A percentile compares a stretch with the other conserved stretches of the same genome.
These are phyloP conservation scores for Gossypium davidsonii DNA, from an alignment of 441 rosid species.

Conservation along the genomic window DNA sequence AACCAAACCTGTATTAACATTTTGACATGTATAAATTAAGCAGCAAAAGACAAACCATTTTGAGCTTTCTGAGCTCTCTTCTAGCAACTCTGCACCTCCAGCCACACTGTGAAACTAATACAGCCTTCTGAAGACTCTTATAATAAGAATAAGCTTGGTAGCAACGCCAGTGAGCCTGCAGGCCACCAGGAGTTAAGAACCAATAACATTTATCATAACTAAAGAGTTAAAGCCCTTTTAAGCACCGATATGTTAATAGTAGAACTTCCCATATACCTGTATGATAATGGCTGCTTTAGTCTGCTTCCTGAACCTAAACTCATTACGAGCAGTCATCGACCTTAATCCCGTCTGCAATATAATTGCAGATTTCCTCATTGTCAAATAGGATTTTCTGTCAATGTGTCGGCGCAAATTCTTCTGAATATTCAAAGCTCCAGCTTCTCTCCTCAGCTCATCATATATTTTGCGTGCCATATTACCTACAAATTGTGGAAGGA, in stretches of 20 bases:
- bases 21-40: slow-evolving; percentile 16
- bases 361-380: slow-evolving; percentile 53
- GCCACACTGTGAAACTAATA: slow-evolving; percentile 80
- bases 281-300: slow-evolving; percentile 87
- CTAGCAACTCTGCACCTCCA: slow-evolving; percentile 97
- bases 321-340: slow-evolving; percentile 95
- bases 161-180: slow-evolving; percentile 76
- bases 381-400: slow-evolving; percentile 61
- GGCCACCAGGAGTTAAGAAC: slow-evolving; percentile 24
- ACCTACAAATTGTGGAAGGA: slow-evolving; percentile 34
- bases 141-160: slow-evolving; percentile 62
- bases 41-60: slow-evolving; percentile 60
- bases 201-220: background rate
- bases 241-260: background rate
- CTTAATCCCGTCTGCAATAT: slow-evolving; percentile 86
- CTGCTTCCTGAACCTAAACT: slow-evolving; percentile 88
- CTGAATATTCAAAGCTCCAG: slow-evolving; percentile 86
- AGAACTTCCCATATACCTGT: slow-evolving; percentile 50
- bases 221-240: background rate
- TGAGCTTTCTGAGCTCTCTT: slow-evolving; percentile 83
- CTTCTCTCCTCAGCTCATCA: slow-evolving; percentile 76
- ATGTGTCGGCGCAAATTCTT: slow-evolving; percentile 68
- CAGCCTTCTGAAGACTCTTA: slow-evolving; percentile 80
- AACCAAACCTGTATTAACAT: slow-evolving; percentile 3
- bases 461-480: slow-evolving; percentile 76